These are phyloP conservation scores for Chromera velia DNA, from an alignment of 73 alveolate genomes.

Conservation along the genomic window DNA sequence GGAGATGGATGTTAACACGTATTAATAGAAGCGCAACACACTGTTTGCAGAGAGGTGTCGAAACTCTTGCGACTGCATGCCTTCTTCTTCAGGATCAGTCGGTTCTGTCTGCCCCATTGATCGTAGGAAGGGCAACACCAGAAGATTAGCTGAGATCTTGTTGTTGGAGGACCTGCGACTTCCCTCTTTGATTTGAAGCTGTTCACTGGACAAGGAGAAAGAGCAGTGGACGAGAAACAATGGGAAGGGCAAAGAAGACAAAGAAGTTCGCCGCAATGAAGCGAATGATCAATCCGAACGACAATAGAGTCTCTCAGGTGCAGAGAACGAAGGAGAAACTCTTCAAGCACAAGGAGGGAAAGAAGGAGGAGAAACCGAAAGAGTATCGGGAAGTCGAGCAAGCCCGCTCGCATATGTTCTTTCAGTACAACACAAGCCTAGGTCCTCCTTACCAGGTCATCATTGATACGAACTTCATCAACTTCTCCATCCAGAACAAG, in stretches of 20 bases:
- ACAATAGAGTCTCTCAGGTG: slow-evolving; percentile 64
- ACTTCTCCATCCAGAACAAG: slow-evolving; percentile 88
- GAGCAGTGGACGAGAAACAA: too few species aligned
- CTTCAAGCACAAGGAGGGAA: slow-evolving; percentile 48
- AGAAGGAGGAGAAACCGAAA: slow-evolving; percentile 39
- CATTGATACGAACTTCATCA: slow-evolving; percentile 93
- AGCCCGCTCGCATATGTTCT: slow-evolving; percentile 24
- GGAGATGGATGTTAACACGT: too few species aligned
- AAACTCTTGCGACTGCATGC: too few species aligned
- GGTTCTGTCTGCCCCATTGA: too few species aligned
- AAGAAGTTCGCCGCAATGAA: slow-evolving; percentile 88
- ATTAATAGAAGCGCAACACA: too few species aligned
- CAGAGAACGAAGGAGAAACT: slow-evolving; percentile 33
- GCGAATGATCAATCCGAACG: slow-evolving; percentile 83
- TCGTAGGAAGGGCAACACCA: too few species aligned
- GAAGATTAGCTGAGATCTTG: too few species aligned
- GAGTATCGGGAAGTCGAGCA: slow-evolving; percentile 21
- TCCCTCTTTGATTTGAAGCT: too few species aligned
- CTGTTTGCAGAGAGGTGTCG: too few species aligned
- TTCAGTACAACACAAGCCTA: slow-evolving; percentile 52
- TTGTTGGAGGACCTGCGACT: too few species aligned
- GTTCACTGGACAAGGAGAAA: too few species aligned
- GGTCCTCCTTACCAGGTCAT: slow-evolving; percentile 96
- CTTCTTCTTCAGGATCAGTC: too few species aligned
- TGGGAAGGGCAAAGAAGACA: slow-evolving; percentile 87